These are phyloP conservation scores for Solanum pinnatisectum DNA, from an alignment of 257 asterid genomes.

Conservation along the genomic window DNA sequence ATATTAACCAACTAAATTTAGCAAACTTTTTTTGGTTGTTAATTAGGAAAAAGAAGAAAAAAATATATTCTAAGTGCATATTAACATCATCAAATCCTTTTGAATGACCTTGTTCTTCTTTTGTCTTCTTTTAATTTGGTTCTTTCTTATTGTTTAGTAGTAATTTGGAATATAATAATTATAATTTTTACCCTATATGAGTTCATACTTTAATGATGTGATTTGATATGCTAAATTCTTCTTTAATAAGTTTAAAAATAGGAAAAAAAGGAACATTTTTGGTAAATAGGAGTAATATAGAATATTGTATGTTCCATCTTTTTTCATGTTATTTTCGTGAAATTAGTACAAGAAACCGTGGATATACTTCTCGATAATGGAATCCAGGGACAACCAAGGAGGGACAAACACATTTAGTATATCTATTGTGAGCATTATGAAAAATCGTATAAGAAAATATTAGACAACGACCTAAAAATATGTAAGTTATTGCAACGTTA, in stretches of 20 bases:
- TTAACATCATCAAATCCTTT: conserved; percentile 7
- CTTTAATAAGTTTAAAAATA: not conserved
- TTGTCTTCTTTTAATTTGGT: not conserved
- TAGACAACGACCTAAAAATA: not conserved
- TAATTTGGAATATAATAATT: not conserved
- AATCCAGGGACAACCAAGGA: not conserved
- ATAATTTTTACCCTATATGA: not conserved
- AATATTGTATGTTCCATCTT: not conserved
- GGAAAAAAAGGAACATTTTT: not conserved
- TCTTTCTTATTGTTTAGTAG: not conserved
- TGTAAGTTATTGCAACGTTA: not conserved
- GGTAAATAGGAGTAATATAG: not conserved
- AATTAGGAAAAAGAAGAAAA: not conserved
- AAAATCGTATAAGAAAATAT: not conserved
- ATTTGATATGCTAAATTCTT: not conserved
- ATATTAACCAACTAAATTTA: conserved; percentile 1
- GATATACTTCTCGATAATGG: not conserved
- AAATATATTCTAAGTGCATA: not conserved
- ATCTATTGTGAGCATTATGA: not conserved
- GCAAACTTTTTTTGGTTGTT: conserved; percentile 7
- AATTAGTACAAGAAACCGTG: not conserved
- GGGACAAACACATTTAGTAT: not conserved
- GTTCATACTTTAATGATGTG: not conserved
- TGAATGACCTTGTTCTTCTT: not conserved
- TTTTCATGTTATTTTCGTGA: not conserved